Percentiles rank a stretch among this genome's conserved stretches.
These are phyloP conservation scores for Debaryomyces fabryi DNA, from an alignment of 1,139 yeast species.

Conservation along the genomic window DNA sequence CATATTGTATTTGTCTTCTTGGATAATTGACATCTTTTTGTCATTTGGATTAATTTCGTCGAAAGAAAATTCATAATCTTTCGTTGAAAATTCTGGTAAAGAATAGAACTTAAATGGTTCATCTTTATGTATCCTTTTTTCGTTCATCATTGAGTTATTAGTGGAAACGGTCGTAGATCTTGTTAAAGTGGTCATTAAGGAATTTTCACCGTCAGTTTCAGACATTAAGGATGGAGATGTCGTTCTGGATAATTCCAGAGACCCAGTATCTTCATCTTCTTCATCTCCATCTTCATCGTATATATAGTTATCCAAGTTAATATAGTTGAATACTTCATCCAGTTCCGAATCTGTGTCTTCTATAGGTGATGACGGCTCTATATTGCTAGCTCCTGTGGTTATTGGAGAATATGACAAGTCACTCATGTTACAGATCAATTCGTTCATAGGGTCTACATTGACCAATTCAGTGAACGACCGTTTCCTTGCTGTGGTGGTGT, in stretches of 20 bases:
- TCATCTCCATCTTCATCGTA: conserved; percentile 29
- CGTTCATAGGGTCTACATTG: conserved; percentile 24
- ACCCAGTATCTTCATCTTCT: conserved; percentile 26
- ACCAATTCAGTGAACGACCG: conserved; percentile 33
- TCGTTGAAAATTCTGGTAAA: conserved; percentile 29
- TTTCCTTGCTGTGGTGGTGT: conserved; percentile 22
- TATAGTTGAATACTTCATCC: conserved; percentile 22
- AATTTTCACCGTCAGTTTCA: conserved; percentile 38
- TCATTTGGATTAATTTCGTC: conserved; percentile 19
- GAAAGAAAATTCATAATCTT: conserved; percentile 22
- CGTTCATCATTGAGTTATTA: conserved; percentile 21
- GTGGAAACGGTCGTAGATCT: conserved; percentile 49
- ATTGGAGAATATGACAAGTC: conserved; percentile 26
- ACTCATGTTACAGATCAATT: conserved; percentile 31
- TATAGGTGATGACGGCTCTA: conserved; percentile 12
- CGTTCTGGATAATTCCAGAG: conserved; percentile 41
- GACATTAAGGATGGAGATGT: conserved; percentile 37
- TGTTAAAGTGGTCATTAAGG: conserved; percentile 45
- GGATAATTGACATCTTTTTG: conserved; percentile 25
- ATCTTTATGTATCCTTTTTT: conserved; percentile 15
- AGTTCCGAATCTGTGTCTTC: conserved; percentile 21
- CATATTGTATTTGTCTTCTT: conserved; percentile 45
- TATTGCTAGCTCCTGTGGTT: background rate
- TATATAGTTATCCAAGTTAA: conserved; percentile 23
- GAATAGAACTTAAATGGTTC: conserved; percentile 27